Percentiles rank a stretch among this genome's conserved stretches.
Evolutionary conservation across 2,329 filamentous ascomycete genomes (phyloP).

Genomic region (Fusarium aywerte): DNA sequence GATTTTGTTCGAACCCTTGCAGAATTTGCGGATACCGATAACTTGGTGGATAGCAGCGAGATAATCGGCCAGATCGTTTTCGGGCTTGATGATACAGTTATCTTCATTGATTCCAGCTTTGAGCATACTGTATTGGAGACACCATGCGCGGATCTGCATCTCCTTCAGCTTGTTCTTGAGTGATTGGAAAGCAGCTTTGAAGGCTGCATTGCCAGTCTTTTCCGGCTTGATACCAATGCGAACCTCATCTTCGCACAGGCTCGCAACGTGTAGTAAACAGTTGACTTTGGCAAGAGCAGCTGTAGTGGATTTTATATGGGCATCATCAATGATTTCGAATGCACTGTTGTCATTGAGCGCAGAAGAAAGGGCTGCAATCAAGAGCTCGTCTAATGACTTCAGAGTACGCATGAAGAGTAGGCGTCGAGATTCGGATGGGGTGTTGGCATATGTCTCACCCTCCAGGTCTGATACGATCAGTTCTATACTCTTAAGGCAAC

Average conservation of each 20-base stretch:
- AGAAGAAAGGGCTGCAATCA: constrained; percentile 76
- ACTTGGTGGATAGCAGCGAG: constrained; percentile 85
- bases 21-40: constrained; percentile 84
- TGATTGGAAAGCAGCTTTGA: constrained; percentile 64
- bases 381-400: constrained; percentile 80
- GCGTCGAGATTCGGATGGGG: constrained; percentile 72
- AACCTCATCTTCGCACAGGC: constrained; percentile 87
- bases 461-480: constrained; percentile 75
- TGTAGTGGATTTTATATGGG: constrained; percentile 79
- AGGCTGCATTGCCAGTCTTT: constrained; percentile 66
- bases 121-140: constrained; percentile 82
- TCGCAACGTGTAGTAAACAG: constrained; percentile 80
- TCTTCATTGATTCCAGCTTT: constrained; percentile 79
- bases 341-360: constrained; percentile 73
- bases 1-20: constrained; percentile 84
- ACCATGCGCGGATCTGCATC: constrained; percentile 89
- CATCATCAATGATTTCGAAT: constrained; percentile 86
- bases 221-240: constrained; percentile 76
- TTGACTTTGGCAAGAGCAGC: constrained; percentile 76
- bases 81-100: constrained; percentile 70
- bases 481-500: constrained; percentile 85
- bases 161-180: constrained; percentile 78
- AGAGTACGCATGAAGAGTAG: constrained; percentile 78
- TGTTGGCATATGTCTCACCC: constrained; percentile 70
- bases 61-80: constrained; percentile 81